A percentile compares a stretch with the other conserved stretches of the same genome.
phyloP scores from a whole-genome alignment of 2,329 filamentous ascomycete genomes.

The Shiraia bambusicola region DNA sequence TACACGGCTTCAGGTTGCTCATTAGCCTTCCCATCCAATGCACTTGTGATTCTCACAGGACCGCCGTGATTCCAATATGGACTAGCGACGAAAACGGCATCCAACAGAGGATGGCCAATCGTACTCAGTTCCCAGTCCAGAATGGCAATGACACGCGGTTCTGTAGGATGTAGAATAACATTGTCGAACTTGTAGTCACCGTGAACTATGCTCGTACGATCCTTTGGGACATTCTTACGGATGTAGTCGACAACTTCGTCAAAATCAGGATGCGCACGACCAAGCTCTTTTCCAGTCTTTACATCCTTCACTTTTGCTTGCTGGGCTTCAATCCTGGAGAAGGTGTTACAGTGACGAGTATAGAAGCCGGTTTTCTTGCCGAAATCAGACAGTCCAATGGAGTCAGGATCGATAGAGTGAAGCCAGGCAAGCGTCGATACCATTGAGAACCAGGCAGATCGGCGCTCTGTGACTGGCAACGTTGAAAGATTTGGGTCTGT shows the following conservation, averaged over 20 bases:
- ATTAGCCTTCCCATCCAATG: constrained; percentile 37
- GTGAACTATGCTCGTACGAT: constrained; percentile 80
- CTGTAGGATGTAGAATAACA: constrained; percentile 73
- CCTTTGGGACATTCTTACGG: constrained; percentile 62
- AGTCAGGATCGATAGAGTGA: constrained; percentile 69
- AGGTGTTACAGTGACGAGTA: constrained; percentile 79
- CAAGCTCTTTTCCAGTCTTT: constrained; percentile 63
- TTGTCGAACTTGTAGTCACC: constrained; percentile 85
- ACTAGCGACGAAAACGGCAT: constrained; percentile 75
- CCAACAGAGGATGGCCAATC: constrained; percentile 86
- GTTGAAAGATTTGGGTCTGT: constrained; percentile 79
- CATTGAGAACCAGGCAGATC: constrained; percentile 50
- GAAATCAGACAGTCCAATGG: constrained; percentile 69
- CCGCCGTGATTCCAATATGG: constrained; percentile 47
- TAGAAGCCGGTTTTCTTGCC: constrained; percentile 79
- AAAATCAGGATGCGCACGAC: constrained; percentile 77
- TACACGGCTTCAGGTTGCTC: constrained; percentile 45
- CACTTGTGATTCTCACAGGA: constrained; percentile 31
- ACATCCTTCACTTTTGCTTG: constrained; percentile 74
- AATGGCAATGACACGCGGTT: constrained; percentile 84
- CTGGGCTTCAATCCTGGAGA: constrained; percentile 71
- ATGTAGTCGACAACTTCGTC: constrained; percentile 79
- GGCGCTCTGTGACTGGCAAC: constrained; percentile 64
- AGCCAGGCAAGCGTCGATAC: constrained; percentile 79
- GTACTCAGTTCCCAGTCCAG: constrained; percentile 98